A percentile compares a stretch with the other conserved stretches of the same genome.
Conservation (phyloP, 2,329 filamentous ascomycete species). For the Colletotrichum godetiae region DNA sequence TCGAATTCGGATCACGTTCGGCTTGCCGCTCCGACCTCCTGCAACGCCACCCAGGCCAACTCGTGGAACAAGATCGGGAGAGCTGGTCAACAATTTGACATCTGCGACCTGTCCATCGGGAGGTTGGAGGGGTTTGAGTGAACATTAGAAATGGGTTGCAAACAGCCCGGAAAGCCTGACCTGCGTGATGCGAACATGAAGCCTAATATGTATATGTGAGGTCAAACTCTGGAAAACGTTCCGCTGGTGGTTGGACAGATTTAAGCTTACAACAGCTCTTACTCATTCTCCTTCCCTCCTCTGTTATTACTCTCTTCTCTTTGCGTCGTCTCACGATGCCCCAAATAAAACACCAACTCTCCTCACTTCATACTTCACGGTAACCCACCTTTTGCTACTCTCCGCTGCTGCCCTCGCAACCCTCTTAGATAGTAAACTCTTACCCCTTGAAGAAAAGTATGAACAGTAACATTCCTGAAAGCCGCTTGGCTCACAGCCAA, state of each 20-base stretch:
- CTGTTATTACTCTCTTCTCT: not conserved
- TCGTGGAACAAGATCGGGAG: not conserved
- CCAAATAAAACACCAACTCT: not conserved
- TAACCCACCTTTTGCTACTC: too few species aligned
- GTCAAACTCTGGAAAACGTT: not conserved
- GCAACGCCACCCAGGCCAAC: not conserved
- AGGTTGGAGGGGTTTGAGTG: not conserved
- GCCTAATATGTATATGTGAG: not conserved
- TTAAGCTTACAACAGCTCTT: conserved; percentile 3
- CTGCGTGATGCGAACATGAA: not conserved
- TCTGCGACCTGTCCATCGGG: not conserved
- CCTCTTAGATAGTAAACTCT: not conserved
- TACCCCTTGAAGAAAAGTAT: not conserved
- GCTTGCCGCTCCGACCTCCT: not conserved
- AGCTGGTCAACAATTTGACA: not conserved
- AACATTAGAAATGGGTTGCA: not conserved
- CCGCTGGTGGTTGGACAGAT: not conserved
- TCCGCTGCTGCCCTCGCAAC: not conserved
- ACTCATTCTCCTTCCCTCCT: not conserved
- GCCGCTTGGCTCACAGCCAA: not conserved
- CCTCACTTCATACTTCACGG: not conserved
- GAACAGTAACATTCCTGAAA: not conserved
- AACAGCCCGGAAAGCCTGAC: not conserved
- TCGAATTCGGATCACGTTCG: not conserved
- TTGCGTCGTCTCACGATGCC: not conserved